Percentiles rank a stretch among this genome's conserved stretches.
phyloP scores from a whole-genome alignment of 805 yeast species.

The Kluyveromyces lactis region DNA sequence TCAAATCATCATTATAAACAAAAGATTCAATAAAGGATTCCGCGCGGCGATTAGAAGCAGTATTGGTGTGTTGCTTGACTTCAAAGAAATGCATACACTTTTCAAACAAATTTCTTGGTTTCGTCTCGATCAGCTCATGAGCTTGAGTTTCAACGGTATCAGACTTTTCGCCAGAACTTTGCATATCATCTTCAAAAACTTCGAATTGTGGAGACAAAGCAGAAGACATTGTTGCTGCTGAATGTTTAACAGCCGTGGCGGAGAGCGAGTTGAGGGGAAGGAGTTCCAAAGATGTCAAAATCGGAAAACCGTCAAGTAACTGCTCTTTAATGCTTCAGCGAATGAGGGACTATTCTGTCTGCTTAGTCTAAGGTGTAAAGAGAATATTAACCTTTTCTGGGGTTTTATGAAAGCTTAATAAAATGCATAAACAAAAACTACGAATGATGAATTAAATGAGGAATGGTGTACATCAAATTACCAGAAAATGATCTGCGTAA shows the following conservation, averaged over 20 bases:
- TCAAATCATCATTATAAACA: conserved; percentile 67
- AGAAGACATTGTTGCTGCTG: neutral
- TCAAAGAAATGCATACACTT: conserved; percentile 7
- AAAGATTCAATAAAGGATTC: conserved; percentile 29
- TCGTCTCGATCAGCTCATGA: neutral
- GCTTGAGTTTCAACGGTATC: neutral
- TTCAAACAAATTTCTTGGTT: conserved; percentile 3
- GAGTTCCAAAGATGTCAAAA: neutral
- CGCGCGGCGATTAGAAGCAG: conserved; percentile 7
- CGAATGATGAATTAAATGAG: too few species aligned
- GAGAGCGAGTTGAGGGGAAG: neutral
- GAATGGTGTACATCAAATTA: too few species aligned
- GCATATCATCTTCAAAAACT: neutral
- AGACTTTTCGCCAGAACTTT: neutral
- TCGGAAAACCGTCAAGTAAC: neutral
- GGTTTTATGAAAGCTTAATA: too few species aligned
- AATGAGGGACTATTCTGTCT: too few species aligned
- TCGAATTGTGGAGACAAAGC: conserved; percentile 1
- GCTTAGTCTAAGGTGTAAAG: too few species aligned
- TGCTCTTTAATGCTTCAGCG: neutral
- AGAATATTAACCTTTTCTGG: too few species aligned
- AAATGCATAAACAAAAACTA: too few species aligned
- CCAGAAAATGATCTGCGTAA: too few species aligned
- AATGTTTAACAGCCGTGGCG: too few species aligned
- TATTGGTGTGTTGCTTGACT: conserved; percentile 8